These are phyloP conservation scores for Cutaneotrichosporon sp. DNA, from an alignment of 1,284 basidiomycete genomes.

Conservation along the genomic window DNA sequence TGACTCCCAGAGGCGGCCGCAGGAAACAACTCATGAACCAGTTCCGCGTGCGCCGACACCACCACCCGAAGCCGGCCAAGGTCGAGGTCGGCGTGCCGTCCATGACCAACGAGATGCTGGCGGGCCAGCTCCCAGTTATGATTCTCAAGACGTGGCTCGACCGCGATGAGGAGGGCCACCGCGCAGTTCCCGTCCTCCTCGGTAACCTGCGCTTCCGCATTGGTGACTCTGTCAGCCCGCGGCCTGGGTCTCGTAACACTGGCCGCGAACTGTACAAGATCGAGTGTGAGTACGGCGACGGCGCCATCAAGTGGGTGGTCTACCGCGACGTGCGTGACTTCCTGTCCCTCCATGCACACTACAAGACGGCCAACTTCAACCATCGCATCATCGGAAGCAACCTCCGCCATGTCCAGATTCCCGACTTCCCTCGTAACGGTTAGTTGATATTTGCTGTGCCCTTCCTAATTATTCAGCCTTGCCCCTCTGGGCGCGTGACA, in stretches of 20 bases:
- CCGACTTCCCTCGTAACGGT: constrained; percentile 76
- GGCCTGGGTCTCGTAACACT: constrained; percentile 2
- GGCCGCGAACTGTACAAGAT: constrained; percentile 47
- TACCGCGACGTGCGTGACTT: constrained; percentile 94
- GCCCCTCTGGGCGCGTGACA: constrained; percentile 57
- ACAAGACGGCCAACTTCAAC: constrained; percentile 72
- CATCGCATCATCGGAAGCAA: constrained; percentile 50
- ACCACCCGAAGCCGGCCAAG: not conserved
- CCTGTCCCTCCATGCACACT: constrained; percentile 83
- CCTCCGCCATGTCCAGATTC: constrained; percentile 66
- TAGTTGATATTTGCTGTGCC: not conserved
- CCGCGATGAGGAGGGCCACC: constrained; percentile 77
- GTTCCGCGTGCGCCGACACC: not conserved
- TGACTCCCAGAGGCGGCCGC: not conserved
- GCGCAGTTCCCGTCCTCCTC: constrained; percentile 79
- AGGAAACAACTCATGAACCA: constrained; percentile 2
- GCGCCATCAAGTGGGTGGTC: constrained; percentile 91
- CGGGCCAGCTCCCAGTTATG: constrained; percentile 72
- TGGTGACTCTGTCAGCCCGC: constrained; percentile 42
- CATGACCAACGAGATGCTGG: constrained; percentile 77
- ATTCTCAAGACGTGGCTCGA: constrained; percentile 88
- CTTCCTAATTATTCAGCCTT: constrained; percentile 55
- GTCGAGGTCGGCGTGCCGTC: constrained; percentile 53
- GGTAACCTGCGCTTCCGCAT: constrained; percentile 47
- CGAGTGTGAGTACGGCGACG: constrained; percentile 89